Evolutionary conservation across 1,284 basidiomycete genomes (phyloP), one percentile per base, ranked within the genome.

Genomic region (Anthracocystis setariae): DNA sequence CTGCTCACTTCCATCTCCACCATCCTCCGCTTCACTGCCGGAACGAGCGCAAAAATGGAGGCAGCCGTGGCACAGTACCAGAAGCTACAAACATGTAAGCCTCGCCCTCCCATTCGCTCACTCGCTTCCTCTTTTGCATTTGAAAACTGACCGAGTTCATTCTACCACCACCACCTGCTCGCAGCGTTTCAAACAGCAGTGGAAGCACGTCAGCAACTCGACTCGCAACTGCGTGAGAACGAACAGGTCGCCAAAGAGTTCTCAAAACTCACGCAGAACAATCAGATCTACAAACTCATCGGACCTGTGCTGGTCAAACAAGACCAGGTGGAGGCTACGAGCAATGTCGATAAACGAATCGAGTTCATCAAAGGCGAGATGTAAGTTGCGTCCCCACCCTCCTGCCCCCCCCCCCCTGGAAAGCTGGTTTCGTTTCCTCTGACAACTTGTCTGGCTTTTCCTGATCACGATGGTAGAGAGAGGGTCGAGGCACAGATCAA

Each of bases 191-290:
- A 79, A 42, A 53, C 57, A 15, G 67, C 61, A 1, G 73, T 81
- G 15, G 79, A 81, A 46, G 64, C 74, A 15, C 51, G 78, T 12
- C 79, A 81, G 37, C 65, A 65, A 51, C 76, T 81, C 32, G 66
- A 78, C 42, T 77, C 93, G 0, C 94, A 98, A 82, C 85, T 91
- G 46, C 90, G 90, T 17, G 95, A 98, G 85, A 97, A 95, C 84
- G 91, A 94, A 83, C 86, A 89, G 57, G 95, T 98, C 37, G 89
- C 93, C 78, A 93, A 95, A 92, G 94, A 97, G 84, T 94, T 98
- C 79, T 84, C 85, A n/a, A 85, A 86, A 24, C 84, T 97, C 56
- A 90, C 90, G 46, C 84, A 89, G 1, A 88, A 89, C 70, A 96
- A 94, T 79, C 88, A 87, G 8, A 88, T 98, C 8, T 98, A 90